Conservation (phyloP, 768 basidiomycete species). For the Hirschioporus abietinus region DNA sequence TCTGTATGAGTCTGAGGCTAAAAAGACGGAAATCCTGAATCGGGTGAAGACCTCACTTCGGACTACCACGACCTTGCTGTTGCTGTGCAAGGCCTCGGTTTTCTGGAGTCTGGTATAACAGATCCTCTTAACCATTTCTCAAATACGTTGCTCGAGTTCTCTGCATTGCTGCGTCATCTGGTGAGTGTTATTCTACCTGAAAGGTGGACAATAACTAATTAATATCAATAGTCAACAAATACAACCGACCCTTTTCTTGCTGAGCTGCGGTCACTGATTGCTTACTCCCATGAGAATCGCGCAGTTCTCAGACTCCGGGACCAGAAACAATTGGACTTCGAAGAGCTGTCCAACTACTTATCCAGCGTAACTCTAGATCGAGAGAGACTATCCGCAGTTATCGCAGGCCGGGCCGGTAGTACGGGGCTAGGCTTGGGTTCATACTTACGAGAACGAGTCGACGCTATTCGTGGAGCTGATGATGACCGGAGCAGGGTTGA, state of each 20-base stretch:
- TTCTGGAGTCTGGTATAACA: constrained; percentile 97
- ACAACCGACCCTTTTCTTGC: constrained; percentile 87
- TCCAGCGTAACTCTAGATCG: constrained; percentile 91
- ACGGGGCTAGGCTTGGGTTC: constrained; percentile 79
- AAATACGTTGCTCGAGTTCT: constrained; percentile 93
- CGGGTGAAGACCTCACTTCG: constrained; percentile 87
- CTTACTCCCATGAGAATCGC: constrained; percentile 91
- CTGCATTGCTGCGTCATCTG: constrained; percentile 78
- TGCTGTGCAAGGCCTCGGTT: constrained; percentile 94
- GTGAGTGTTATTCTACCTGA: constrained; percentile 35
- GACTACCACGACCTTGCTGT: constrained; percentile 98
- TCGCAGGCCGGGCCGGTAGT: constrained; percentile 83
- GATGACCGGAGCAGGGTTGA: constrained; percentile 91
- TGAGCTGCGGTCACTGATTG: constrained; percentile 86
- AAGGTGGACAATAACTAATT: neutral
- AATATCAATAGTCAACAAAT: constrained; percentile 63
- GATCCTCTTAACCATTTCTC: constrained; percentile 97
- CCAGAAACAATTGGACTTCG: constrained; percentile 98
- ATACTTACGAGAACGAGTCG: constrained; percentile 90
- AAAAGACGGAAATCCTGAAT: constrained; percentile 80
- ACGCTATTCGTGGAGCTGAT: constrained; percentile 86
- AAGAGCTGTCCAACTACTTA: constrained; percentile 93
- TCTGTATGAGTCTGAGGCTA: constrained; percentile 65
- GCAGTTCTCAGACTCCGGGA: constrained; percentile 94
- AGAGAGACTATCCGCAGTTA: constrained; percentile 85